These are phyloP conservation scores for Cordyceps sp. DNA, from an alignment of 2,329 filamentous ascomycete species.

Conservation along the genomic window DNA sequence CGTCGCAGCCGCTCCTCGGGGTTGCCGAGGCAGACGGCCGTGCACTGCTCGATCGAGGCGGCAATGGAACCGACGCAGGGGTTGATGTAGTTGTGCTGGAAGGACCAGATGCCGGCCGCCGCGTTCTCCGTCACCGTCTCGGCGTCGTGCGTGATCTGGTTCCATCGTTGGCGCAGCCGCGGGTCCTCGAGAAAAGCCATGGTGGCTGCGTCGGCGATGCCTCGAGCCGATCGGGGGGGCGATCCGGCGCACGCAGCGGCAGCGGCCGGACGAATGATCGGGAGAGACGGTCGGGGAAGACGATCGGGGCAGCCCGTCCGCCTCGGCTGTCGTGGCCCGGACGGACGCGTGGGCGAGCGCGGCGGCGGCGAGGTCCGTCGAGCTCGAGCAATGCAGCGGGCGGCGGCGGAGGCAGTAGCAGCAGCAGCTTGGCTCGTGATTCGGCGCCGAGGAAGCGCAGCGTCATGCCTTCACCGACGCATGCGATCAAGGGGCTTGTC, in stretches of 20 bases:
- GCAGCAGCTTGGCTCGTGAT: no score
- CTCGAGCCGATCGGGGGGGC: neutral
- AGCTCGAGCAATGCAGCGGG: no score
- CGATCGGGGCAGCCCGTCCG: no score
- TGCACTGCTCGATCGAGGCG: conserved; percentile 54
- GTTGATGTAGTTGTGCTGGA: conserved; percentile 69
- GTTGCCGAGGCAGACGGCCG: conserved; percentile 52
- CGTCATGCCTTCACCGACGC: no score
- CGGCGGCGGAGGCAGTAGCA: no score
- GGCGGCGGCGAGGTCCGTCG: no score
- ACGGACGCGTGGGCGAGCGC: no score
- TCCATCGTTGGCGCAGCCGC: conserved; percentile 81
- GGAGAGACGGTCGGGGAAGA: no score
- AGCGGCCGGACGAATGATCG: neutral
- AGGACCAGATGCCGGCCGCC: conserved; percentile 80
- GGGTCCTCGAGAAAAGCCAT: conserved; percentile 62
- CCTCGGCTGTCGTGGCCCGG: no score
- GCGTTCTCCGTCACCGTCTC: conserved; percentile 82
- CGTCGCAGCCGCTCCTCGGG: conserved; percentile 60
- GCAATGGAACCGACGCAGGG: conserved; percentile 60
- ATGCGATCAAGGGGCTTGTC: no score
- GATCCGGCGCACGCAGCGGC: no score
- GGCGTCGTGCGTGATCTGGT: conserved; percentile 79
- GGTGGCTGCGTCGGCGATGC: conserved; percentile 4
- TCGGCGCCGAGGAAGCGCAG: no score